Percentiles rank a stretch among this genome's conserved stretches.
Conservation (phyloP, 179 eudicot genomes). For the Amaranthus tricolor region DNA sequence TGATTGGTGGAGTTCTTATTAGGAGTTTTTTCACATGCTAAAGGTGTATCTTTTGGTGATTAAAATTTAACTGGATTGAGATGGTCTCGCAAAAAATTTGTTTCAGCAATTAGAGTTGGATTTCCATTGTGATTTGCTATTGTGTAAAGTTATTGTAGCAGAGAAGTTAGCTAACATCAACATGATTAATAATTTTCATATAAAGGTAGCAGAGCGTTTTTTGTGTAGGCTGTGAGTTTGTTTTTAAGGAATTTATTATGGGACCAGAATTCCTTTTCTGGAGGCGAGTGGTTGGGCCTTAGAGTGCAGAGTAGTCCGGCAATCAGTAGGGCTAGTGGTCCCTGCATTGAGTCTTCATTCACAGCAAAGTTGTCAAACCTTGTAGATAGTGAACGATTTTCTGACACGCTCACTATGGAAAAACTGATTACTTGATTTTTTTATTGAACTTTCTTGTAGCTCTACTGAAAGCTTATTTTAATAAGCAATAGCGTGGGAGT, state of each 20-base stretch:
- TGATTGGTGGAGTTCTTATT: too few relatives aligned
- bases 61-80: too few relatives aligned
- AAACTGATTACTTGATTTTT: slow-evolving; percentile 4
- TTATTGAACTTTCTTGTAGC: neutral
- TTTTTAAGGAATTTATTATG: neutral
- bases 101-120: neutral
- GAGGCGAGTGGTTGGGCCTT: neutral
- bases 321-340: neutral
- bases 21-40: too few relatives aligned
- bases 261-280: neutral
- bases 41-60: too few relatives aligned
- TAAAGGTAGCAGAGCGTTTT: neutral
- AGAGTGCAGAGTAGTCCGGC: neutral
- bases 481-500: neutral
- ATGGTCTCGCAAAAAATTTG: too few relatives aligned
- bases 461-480: neutral
- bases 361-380: neutral
- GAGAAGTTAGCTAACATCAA: neutral
- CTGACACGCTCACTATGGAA: neutral
- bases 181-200: neutral
- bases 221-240: neutral
- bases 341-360: neutral
- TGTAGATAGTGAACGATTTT: neutral
- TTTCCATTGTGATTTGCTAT: neutral
- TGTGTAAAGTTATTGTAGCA: neutral